A percentile compares a stretch with the other conserved stretches of the same genome.
These are phyloP conservation scores for Pichia cactophila DNA, from an alignment of 1,139 yeast species.

Conservation along the genomic window DNA sequence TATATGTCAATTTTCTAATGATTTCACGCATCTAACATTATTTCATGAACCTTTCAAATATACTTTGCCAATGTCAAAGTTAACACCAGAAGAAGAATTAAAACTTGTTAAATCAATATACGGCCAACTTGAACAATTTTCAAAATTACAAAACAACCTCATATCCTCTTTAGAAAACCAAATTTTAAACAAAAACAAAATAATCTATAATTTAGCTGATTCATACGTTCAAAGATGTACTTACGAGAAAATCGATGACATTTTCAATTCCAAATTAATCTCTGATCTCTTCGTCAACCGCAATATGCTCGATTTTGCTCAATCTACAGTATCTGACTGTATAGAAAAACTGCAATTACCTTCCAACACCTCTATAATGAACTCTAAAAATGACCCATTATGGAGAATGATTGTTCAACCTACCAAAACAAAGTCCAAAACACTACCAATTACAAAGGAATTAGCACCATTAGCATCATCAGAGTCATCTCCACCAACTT, in stretches of 20 bases:
- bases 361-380: neutral
- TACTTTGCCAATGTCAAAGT: conserved; percentile 13
- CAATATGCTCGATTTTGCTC: neutral
- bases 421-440: neutral
- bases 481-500: neutral
- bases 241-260: neutral
- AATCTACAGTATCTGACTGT: neutral
- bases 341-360: neutral
- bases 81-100: conserved; percentile 5
- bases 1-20: neutral
- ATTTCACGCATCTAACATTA: neutral
- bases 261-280: conserved; percentile 2
- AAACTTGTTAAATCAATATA: conserved; percentile 6
- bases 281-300: conserved; percentile 5
- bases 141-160: conserved; percentile 10
- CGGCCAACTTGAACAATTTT: conserved; percentile 2
- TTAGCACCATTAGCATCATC: neutral
- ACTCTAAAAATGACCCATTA: neutral
- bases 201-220: conserved; percentile 15
- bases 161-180: conserved; percentile 2
- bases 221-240: conserved; percentile 3
- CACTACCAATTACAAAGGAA: too few species aligned
- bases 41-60: conserved; percentile 11
- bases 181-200: conserved; percentile 18
- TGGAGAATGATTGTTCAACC: neutral